Base-by-base conservation (phyloP, 2,329 filamentous ascomycete genomes). In the Fusarium robinianum region DNA sequence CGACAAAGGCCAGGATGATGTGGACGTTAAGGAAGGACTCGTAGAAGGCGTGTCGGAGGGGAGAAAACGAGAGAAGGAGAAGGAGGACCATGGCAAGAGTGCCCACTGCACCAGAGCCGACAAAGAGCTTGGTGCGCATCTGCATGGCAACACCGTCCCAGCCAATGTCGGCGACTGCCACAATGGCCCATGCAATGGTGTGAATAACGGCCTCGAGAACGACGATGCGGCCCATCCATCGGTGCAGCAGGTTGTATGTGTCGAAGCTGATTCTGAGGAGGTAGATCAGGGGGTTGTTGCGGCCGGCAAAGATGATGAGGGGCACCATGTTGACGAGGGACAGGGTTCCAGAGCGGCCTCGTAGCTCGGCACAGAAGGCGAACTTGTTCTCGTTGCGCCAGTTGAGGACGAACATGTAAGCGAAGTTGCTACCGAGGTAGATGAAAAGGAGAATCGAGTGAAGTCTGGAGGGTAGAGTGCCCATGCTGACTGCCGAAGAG, bases 11-110 rank as follows among this genome's bases (percentile, higher is more conserved):
- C 36, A 95, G 72, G 24, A 88, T 67, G 57, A 95, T 90, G 71
- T 97, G 94, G 19, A 86, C 70, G 64, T 88, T 89, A 59, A 97
- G 79, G 72, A 99, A 99, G 1, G 90, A 95, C 72, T 99, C 94
- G 72, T 99, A 99, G 66, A 96, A 96, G 25, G 91, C 90, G 68
- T 96, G 92, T 49, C 94, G 85, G 37, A 99, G 64, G 0, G 90
- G 86, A 3, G 90, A 92, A 40, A 87, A 73, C 8, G 90, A 85
- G 18, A 85, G 74, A 37, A 95, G 61, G 40, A 87, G 63, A 31
- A 97, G 74, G 30, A 87, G 64, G 26, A 80, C 58, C 63, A 96
- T 79, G 24, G 80, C 77, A 34, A 80, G 65, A 2, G 74, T 78
- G 31, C 78, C 84, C 17, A 84, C 71, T 60, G 81, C 77, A 29